Conservation (phyloP, 345 rosid genomes). For the Eutrema heterophyllum region DNA sequence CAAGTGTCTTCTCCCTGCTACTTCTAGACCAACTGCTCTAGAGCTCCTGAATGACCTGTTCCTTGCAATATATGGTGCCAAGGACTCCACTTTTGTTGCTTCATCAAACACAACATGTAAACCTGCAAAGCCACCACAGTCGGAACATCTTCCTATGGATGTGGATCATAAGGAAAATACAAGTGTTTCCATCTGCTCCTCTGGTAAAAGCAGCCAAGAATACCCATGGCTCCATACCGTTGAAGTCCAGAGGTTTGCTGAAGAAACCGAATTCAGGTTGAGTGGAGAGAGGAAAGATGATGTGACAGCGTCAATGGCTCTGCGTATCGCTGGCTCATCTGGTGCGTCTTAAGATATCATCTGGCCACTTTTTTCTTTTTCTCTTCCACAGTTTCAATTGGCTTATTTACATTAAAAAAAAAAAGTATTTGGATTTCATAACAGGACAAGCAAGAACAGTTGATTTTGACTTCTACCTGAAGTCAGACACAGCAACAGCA, state of each 20-base stretch:
- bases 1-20: conserved; percentile 75
- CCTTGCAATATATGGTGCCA: conserved; percentile 36
- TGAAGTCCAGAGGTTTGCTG: conserved; percentile 45
- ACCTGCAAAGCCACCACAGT: conserved; percentile 18
- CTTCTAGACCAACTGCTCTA: conserved; percentile 48
- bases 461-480: conserved; percentile 64
- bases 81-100: conserved; percentile 28
- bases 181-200: conserved; percentile 34
- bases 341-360: conserved; percentile 35
- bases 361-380: background rate
- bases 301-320: conserved; percentile 42
- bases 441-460: conserved; percentile 43
- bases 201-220: conserved; percentile 20
- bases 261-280: conserved; percentile 45
- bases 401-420: background rate
- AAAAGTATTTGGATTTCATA: background rate
- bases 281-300: conserved; percentile 48
- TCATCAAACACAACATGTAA: conserved; percentile 8
- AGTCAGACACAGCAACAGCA: conserved; percentile 61
- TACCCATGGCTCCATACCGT: conserved; percentile 7
- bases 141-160: conserved; percentile 45
- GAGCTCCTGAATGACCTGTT: conserved; percentile 72
- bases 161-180: conserved; percentile 35
- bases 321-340: conserved; percentile 51
- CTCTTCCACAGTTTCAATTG: background rate